Evolutionary conservation across 495 filamentous ascomycete genomes (phyloP).

Genomic region (Xanthoparmelia taractica): DNA sequence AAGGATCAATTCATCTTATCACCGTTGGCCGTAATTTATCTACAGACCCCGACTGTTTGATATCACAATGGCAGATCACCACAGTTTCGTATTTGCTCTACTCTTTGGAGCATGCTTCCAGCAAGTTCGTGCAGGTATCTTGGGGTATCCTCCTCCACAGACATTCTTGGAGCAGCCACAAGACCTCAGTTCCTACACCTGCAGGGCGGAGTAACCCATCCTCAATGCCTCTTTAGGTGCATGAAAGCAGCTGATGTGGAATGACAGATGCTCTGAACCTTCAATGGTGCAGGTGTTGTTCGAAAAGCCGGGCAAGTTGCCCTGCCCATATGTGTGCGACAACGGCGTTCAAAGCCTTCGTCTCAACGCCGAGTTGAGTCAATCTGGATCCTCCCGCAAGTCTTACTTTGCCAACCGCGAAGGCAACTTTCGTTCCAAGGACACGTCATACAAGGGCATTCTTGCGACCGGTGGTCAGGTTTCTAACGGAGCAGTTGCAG

Average conservation of each 20-base stretch:
- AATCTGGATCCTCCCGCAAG: not conserved
- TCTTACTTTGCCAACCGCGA: not conserved
- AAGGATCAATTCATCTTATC: not conserved
- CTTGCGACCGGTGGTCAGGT: conserved; percentile 1
- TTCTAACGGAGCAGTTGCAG: not conserved
- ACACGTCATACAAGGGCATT: not conserved
- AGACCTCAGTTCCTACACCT: conserved; percentile 1
- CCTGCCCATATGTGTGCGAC: not conserved
- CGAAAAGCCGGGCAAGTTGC: not conserved
- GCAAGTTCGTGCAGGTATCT: not conserved
- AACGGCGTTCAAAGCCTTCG: conserved; percentile 1
- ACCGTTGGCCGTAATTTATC: not conserved
- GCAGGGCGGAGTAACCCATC: not conserved
- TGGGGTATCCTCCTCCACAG: not conserved
- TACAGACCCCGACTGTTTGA: not conserved
- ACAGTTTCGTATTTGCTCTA: not conserved
- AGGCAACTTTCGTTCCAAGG: not conserved
- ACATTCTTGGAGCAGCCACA: not conserved
- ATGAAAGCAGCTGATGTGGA: not conserved
- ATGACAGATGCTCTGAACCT: not conserved
- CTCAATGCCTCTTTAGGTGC: not conserved
- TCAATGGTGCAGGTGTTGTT: not conserved
- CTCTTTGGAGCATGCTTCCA: not conserved
- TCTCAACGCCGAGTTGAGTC: not conserved
- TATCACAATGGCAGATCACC: not conserved